These are phyloP conservation scores for Phylloporus scabripes DNA, from an alignment of 768 basidiomycete species.

Conservation along the genomic window DNA sequence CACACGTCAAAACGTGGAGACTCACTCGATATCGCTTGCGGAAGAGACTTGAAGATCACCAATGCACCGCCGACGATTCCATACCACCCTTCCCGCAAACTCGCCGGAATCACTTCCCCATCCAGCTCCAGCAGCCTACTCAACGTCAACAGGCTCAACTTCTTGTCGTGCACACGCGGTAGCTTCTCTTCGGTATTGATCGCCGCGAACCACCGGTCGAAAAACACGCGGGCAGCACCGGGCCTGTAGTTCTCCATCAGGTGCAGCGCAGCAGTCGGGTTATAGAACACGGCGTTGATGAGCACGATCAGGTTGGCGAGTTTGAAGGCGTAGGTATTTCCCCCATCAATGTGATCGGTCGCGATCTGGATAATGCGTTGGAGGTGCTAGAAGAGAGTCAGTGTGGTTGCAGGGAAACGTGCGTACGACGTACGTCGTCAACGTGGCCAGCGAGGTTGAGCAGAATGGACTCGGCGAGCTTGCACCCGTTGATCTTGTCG, in stretches of 20 bases:
- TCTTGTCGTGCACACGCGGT: constrained; percentile 89
- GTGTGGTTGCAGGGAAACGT: not conserved
- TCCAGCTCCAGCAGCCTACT: constrained; percentile 73
- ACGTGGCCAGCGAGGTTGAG: constrained; percentile 73
- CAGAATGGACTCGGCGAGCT: constrained; percentile 76
- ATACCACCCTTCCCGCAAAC: constrained; percentile 66
- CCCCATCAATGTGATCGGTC: constrained; percentile 52
- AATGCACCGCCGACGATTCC: constrained; percentile 66
- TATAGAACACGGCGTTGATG: constrained; percentile 79
- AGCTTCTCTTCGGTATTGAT: constrained; percentile 56
- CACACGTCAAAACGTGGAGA: not conserved
- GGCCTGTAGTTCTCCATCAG: constrained; percentile 60
- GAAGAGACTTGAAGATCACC: constrained; percentile 71
- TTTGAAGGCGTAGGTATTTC: constrained; percentile 57
- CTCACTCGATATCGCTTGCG: constrained; percentile 70
- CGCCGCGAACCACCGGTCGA: constrained; percentile 77
- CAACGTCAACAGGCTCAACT: constrained; percentile 69
- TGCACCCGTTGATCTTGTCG: constrained; percentile 80
- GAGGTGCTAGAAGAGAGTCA: constrained; percentile 42
- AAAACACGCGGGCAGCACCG: constrained; percentile 68
- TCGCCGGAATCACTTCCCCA: constrained; percentile 48
- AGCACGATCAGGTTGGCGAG: constrained; percentile 81
- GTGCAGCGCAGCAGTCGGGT: constrained; percentile 69
- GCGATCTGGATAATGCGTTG: constrained; percentile 61
- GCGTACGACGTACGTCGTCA: constrained; percentile 57